Evolutionary conservation across 441 rosid genomes (phyloP).

Genomic region (Metrosideros polymorpha): DNA sequence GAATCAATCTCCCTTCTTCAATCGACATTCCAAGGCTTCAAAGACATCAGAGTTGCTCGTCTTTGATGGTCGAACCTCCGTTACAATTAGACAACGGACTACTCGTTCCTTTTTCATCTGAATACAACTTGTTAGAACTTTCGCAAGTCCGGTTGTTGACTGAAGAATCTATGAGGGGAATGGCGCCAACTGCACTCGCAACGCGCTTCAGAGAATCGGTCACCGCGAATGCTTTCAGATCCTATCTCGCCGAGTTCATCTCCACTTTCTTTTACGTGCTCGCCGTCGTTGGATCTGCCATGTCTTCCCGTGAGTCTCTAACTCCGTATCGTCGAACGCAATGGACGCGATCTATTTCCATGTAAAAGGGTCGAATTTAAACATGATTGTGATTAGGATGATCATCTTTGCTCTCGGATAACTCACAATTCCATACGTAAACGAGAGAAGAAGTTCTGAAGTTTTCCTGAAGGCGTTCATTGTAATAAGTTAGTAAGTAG

Average conservation of each 20-base stretch:
- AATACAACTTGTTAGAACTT: neutral
- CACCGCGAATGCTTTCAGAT: slow-evolving; percentile 44
- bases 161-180: slow-evolving; percentile 1
- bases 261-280: slow-evolving; percentile 85
- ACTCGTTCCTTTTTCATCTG: neutral
- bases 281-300: slow-evolving; percentile 80
- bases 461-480: neutral
- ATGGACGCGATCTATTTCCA: neutral
- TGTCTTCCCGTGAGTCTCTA: slow-evolving; percentile 51
- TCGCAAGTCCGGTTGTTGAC: neutral
- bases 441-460: neutral
- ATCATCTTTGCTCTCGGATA: neutral
- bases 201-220: slow-evolving; percentile 46
- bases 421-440: neutral
- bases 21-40: neutral
- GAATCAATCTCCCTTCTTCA: neutral
- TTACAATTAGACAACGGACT: neutral
- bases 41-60: neutral
- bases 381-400: neutral
- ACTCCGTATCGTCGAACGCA: accelerated
- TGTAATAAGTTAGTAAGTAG: neutral
- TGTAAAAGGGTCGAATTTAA: neutral
- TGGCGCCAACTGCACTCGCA: slow-evolving; percentile 40
- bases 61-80: neutral
- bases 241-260: slow-evolving; percentile 84